Evolutionary conservation across 83 land plant genomes (phyloP).

Genomic region (Diphasiastrum complanatum): DNA sequence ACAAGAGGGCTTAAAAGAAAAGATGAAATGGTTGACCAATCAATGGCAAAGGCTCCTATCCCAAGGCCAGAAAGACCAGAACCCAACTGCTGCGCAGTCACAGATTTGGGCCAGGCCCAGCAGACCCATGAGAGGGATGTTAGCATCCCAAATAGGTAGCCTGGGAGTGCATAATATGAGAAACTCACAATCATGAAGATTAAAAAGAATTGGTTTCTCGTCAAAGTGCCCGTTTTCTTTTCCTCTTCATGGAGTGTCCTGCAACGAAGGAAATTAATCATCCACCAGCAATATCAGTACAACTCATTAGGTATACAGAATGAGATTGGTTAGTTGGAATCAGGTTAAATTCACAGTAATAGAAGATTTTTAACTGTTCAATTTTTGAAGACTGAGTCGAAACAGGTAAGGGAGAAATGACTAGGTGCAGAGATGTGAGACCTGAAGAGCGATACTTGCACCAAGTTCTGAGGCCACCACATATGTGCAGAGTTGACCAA

Average conservation of each 20-base stretch:
- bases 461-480: constrained; percentile 32
- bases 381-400: too few species aligned
- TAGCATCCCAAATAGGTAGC: constrained; percentile 59
- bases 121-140: constrained; percentile 76
- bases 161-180: constrained; percentile 67
- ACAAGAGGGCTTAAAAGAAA: constrained; percentile 79
- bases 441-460: constrained; percentile 27
- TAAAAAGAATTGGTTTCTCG: constrained; percentile 53
- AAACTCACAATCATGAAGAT: constrained; percentile 65
- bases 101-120: constrained; percentile 61
- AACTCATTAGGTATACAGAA: neutral
- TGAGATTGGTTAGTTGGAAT: too few species aligned
- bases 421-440: neutral
- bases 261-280: neutral
- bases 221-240: constrained; percentile 42
- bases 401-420: too few species aligned
- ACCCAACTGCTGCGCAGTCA: constrained; percentile 72
- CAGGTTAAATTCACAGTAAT: too few species aligned
- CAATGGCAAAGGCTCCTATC: constrained; percentile 55
- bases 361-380: too few species aligned
- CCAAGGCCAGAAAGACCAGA: constrained; percentile 77
- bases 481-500: constrained; percentile 26
- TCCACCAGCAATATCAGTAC: neutral
- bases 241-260: constrained; percentile 85
- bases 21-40: constrained; percentile 71